These are phyloP conservation scores for Mallotus repandus DNA, from an alignment of 441 rosid genomes.

Conservation along the genomic window DNA sequence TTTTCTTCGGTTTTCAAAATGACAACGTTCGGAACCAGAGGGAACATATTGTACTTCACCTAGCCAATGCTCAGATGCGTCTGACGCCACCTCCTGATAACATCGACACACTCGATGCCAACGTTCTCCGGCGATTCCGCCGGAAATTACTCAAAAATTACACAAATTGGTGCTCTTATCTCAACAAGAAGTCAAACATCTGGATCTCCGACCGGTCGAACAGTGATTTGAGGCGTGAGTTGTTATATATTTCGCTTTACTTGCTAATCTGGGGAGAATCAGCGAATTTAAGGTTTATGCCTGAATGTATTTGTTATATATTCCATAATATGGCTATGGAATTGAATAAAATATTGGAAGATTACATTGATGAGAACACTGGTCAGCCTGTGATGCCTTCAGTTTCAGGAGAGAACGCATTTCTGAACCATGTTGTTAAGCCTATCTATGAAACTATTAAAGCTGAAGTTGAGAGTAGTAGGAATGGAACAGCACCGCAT, in stretches of 20 bases:
- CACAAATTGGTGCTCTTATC: slow-evolving; percentile 74
- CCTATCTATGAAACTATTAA: slow-evolving; percentile 71
- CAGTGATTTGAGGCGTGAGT: slow-evolving; percentile 70
- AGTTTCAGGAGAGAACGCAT: slow-evolving; percentile 72
- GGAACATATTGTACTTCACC: slow-evolving; percentile 82
- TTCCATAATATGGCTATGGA: slow-evolving; percentile 88
- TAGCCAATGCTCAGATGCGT: slow-evolving; percentile 96
- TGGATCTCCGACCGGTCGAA: slow-evolving; percentile 77
- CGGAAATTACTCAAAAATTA: slow-evolving; percentile 68
- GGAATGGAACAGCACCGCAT: slow-evolving; percentile 76
- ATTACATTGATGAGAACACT: slow-evolving; percentile 80
- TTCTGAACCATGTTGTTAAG: slow-evolving; percentile 58
- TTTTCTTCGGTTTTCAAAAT: slow-evolving; percentile 73
- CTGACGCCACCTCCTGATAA: slow-evolving; percentile 82
- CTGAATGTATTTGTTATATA: slow-evolving; percentile 83
- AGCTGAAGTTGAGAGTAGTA: slow-evolving; percentile 63
- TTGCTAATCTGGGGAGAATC: slow-evolving; percentile 90
- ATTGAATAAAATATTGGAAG: slow-evolving; percentile 75
- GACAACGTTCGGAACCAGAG: slow-evolving; percentile 83
- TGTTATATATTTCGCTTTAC: slow-evolving; percentile 69
- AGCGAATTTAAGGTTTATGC: slow-evolving; percentile 78
- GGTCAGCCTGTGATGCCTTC: slow-evolving; percentile 80
- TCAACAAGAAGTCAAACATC: slow-evolving; percentile 72
- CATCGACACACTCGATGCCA: slow-evolving; percentile 67
- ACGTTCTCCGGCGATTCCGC: slow-evolving; percentile 67